phyloP scores from a whole-genome alignment of 371 early-diverging fungal genomes.

The Lichtheimia hyalospora region DNA sequence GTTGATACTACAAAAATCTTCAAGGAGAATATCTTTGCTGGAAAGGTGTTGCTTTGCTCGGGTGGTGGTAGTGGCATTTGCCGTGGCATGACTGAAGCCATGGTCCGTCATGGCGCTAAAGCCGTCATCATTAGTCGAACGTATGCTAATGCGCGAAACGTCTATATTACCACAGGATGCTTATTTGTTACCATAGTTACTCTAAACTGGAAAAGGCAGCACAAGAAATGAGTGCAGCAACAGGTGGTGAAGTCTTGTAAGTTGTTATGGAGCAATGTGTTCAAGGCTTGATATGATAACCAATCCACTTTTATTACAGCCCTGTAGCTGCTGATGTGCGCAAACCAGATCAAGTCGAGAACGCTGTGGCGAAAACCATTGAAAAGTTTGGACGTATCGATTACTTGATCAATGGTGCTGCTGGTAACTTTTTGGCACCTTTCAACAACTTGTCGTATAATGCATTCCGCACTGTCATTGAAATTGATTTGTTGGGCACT shows the following conservation, averaged over 20 bases:
- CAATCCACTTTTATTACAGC: constrained; percentile 11
- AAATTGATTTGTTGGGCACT: constrained; percentile 56
- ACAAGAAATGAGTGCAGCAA: constrained; percentile 59
- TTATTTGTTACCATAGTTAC: constrained; percentile 16
- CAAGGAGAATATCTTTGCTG: constrained; percentile 40
- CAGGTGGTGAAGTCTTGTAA: constrained; percentile 56
- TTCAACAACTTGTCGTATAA: constrained; percentile 68
- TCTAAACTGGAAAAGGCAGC: constrained; percentile 71
- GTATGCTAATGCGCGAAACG: constrained; percentile 23
- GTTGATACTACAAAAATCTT: constrained; percentile 40
- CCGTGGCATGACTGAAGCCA: constrained; percentile 78
- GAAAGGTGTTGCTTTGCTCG: constrained; percentile 47
- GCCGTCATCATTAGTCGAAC: constrained; percentile 68
- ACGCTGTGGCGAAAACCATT: constrained; percentile 61
- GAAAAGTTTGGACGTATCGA: constrained; percentile 76
- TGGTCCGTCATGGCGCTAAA: constrained; percentile 74
- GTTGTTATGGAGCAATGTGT: neutral
- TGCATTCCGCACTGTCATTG: constrained; percentile 72
- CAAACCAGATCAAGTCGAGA: constrained; percentile 59
- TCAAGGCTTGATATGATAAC: neutral
- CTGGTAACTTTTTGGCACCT: constrained; percentile 81
- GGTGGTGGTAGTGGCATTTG: constrained; percentile 76
- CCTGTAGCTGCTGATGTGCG: constrained; percentile 66
- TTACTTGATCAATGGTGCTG: constrained; percentile 61
- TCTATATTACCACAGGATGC: neutral